Percentiles rank a stretch among this genome's conserved stretches.
Conservation (phyloP, 352 stramenopile species). For the Phytophthora nicotianae region DNA sequence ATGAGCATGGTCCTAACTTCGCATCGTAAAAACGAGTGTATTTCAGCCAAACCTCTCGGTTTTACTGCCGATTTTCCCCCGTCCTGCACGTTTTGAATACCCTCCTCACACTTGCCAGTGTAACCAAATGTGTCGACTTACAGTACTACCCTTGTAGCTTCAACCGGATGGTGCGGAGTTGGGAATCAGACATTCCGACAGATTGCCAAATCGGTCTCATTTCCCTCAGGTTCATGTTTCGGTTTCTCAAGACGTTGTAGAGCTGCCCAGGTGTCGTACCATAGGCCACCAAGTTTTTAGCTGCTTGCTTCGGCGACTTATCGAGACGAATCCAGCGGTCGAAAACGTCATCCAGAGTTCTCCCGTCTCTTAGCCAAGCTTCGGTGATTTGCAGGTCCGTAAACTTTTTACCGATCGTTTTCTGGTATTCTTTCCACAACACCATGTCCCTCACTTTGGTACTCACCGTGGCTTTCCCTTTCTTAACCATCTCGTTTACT, state of each 20-base stretch:
- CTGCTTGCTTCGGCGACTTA: background rate
- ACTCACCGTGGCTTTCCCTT: background rate
- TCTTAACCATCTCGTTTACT: background rate
- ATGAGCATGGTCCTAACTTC: no score
- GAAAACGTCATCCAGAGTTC: background rate
- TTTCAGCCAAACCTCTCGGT: no score
- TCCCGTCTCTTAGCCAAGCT: background rate
- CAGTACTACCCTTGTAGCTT: no score
- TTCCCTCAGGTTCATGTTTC: background rate
- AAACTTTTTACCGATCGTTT: background rate
- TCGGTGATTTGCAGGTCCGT: background rate
- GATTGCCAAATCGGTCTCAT: background rate
- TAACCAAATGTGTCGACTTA: no score
- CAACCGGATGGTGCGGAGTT: no score
- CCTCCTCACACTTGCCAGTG: no score
- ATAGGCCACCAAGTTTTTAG: background rate
- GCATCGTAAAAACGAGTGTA: no score
- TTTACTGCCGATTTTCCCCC: no score
- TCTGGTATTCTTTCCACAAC: background rate
- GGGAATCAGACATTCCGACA: background rate
- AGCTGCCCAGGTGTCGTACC: background rate
- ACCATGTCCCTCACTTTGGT: no score
- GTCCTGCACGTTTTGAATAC: no score
- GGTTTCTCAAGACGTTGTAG: background rate
- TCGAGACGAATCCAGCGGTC: background rate